phyloP scores from a whole-genome alignment of 2,329 filamentous ascomycete genomes.

The Epichloe hybrida region DNA sequence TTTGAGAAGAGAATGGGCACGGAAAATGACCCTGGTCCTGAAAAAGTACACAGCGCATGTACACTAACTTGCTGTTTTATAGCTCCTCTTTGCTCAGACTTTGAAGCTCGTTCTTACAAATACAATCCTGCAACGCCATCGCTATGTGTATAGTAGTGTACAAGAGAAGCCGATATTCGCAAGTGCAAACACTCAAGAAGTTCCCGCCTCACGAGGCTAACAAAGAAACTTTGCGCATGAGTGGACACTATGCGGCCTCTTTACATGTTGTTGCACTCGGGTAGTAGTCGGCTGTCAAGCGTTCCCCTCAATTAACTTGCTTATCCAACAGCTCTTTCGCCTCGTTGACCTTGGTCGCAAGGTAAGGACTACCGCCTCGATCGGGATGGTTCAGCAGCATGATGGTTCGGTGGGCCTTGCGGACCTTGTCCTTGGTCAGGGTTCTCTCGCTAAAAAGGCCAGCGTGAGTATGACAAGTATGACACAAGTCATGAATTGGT shows the following conservation, averaged over 20 bases:
- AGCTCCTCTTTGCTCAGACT: neutral
- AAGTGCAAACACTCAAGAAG: too few species aligned
- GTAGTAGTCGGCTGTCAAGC: neutral
- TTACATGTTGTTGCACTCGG: too few species aligned
- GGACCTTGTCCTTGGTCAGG: constrained; percentile 82
- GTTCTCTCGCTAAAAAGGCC: constrained; percentile 59
- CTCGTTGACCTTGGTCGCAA: constrained; percentile 97
- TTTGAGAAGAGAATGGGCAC: constrained; percentile 4
- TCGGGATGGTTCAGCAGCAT: constrained; percentile 98
- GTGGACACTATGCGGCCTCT: too few species aligned
- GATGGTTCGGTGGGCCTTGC: constrained; percentile 86
- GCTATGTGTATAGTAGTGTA: constrained; percentile 30
- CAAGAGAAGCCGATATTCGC: constrained; percentile 8
- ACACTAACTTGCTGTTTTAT: neutral
- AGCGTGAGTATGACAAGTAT: neutral
- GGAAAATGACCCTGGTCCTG: neutral
- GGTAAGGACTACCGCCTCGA: constrained; percentile 87
- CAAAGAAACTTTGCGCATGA: too few species aligned
- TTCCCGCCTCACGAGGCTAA: too few species aligned
- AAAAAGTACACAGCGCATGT: neutral
- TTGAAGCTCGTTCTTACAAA: constrained; percentile 12
- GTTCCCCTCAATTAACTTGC: constrained; percentile 11
- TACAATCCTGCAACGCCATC: constrained; percentile 25
- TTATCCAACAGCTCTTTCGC: constrained; percentile 95
- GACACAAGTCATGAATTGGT: too few species aligned